Percentiles rank a stretch among this genome's conserved stretches.
Evolutionary conservation across 441 rosid genomes (phyloP).

Genomic region (Metrosideros polymorpha): DNA sequence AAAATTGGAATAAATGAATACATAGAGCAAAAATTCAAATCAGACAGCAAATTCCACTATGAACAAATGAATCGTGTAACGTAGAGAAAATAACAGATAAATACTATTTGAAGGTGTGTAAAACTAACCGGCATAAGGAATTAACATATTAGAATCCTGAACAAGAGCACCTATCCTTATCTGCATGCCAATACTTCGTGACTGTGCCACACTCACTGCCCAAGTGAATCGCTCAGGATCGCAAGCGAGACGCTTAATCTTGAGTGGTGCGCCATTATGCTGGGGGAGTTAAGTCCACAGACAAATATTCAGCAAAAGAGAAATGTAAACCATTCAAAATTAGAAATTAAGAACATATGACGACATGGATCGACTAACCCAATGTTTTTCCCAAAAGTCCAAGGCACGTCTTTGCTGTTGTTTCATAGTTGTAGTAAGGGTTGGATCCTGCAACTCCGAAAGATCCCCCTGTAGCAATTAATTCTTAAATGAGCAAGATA

Average conservation of each 20-base stretch:
- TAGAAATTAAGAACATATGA: neutral
- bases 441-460: slow-evolving; percentile 71
- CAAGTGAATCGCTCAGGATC: slow-evolving; percentile 76
- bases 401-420: slow-evolving; percentile 54
- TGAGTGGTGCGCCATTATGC: slow-evolving; percentile 82
- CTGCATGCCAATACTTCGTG: slow-evolving; percentile 70
- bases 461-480: slow-evolving; percentile 54
- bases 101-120: neutral
- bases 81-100: neutral
- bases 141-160: slow-evolving; percentile 82
- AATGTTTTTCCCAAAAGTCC: slow-evolving; percentile 83
- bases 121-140: slow-evolving; percentile 82
- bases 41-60: neutral
- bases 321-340: neutral
- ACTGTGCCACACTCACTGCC: slow-evolving; percentile 82
- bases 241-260: slow-evolving; percentile 75
- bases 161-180: slow-evolving; percentile 72
- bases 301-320: neutral
- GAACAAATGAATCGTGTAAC: neutral
- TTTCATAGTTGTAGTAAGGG: slow-evolving; percentile 69
- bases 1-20: neutral
- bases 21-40: neutral
- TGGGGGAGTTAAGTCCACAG: slow-evolving; percentile 15
- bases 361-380: slow-evolving; percentile 37
- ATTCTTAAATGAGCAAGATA: neutral